Evolutionary conservation across 306 rosid species (phyloP), one percentile per base, ranked within the genome.

Genomic region (Alnus rubra): DNA sequence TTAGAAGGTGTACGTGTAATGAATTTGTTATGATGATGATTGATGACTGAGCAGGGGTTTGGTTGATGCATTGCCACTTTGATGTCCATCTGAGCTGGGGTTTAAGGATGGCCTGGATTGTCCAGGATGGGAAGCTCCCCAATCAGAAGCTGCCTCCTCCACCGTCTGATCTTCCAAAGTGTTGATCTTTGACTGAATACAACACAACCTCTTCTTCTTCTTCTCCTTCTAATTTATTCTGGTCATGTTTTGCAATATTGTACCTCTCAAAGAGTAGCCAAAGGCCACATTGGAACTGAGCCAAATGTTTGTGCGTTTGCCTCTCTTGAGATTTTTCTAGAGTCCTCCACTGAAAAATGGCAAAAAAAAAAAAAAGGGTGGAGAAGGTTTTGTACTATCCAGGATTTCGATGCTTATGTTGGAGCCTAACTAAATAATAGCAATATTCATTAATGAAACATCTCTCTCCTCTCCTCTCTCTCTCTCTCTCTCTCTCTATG

Each of bases 141-240:
- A 69, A 92, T 80, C 97, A 92, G 79, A 92, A 90, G 84, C 76
- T 92, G 87, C 96, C 91, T 79, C 94, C 97, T 81, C 97, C 96
- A 28, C 97, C 97, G 37, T 37, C 88, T 3, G 97, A 92, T 92
- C 93, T 90, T 16, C 97, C 93, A 1, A 83, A 85, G 49, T 92
- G 96, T 84, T 90, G 90, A 92, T 76, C 74, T 68, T 18, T n/a
- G 48, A 9, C 35, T 4, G 5, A 4, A 15, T 31, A 63, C n/a
- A 53, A 9, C 9, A 2, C 39, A n/a, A 44, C 7, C 16, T 1
- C 16, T 33, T 79, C 0, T 9, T 14, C 4, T 30, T 3, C 0
- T 30, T 23, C 1, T 2, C 18, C 12, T 15, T 65, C 18, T 47
- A 72, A 19, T 11, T 72, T 72, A 49, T 33, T 72, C 33, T 31